These are phyloP conservation scores for Malassezia japonica DNA, from an alignment of 1,284 basidiomycete species.

Conservation along the genomic window DNA sequence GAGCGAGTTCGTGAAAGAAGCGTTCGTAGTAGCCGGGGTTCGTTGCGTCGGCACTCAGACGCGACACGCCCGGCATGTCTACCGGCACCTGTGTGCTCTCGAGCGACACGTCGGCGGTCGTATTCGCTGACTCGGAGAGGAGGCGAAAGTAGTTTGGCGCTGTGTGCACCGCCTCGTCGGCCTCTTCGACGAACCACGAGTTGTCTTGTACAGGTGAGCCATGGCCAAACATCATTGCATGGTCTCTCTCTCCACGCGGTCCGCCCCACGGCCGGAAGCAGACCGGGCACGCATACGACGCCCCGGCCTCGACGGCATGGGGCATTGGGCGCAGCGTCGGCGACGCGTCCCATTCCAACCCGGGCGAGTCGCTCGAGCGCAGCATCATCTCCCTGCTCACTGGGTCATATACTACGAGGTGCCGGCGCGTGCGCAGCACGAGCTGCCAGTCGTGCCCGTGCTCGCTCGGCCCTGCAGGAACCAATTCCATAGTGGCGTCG, in stretches of 20 bases:
- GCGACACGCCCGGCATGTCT: not conserved
- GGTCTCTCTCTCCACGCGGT: too few species aligned
- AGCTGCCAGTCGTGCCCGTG: too few species aligned
- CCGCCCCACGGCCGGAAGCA: not conserved
- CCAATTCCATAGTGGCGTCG: conserved; percentile 19
- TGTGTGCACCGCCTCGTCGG: conserved; percentile 16
- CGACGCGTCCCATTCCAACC: not conserved
- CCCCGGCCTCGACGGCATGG: not conserved
- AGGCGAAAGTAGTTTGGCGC: conserved; percentile 38
- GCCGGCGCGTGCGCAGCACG: conserved; percentile 28
- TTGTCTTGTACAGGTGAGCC: not conserved
- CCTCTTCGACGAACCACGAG: not conserved
- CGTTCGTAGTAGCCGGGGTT: conserved; percentile 54
- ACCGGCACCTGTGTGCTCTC: not conserved
- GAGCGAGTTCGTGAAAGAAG: conserved; percentile 77
- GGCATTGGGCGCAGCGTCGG: not conserved
- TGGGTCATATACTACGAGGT: conserved; percentile 32
- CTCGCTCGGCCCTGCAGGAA: conserved; percentile 21
- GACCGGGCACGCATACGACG: not conserved
- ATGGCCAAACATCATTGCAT: not conserved
- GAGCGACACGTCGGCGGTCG: conserved; percentile 7
- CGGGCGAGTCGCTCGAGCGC: conserved; percentile 7
- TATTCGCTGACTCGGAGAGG: conserved; percentile 15
- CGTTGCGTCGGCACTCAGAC: not conserved
- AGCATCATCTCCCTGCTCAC: conserved; percentile 23